A percentile compares a stretch with the other conserved stretches of the same genome.
These are phyloP conservation scores for Hanseniaspora mollemarum DNA, from an alignment of 805 yeast genomes.

Conservation along the genomic window DNA sequence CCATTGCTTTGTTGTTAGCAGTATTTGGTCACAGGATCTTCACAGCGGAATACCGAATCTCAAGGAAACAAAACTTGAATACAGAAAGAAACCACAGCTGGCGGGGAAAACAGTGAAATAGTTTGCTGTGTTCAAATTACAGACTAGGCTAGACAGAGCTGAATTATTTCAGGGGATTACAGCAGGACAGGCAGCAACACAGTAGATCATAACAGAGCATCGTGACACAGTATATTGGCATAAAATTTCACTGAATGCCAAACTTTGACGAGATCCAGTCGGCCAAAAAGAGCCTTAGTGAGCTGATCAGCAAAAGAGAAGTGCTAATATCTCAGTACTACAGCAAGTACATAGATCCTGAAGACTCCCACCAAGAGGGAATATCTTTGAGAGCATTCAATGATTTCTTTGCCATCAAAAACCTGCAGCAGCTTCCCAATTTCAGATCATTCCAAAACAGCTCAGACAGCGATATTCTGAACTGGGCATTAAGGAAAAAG, in stretches of 20 bases:
- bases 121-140: too few species aligned
- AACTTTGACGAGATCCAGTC: constrained; percentile 11
- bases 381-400: constrained; percentile 8
- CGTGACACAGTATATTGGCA: too few species aligned
- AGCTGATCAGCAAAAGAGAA: constrained; percentile 5
- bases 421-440: constrained; percentile 14
- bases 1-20: too few species aligned
- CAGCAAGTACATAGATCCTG: background rate
- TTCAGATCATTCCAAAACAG: constrained; percentile 13
- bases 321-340: background rate
- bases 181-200: too few species aligned
- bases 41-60: too few species aligned
- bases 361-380: background rate
- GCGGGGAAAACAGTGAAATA: too few species aligned
- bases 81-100: too few species aligned
- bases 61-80: too few species aligned
- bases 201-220: too few species aligned
- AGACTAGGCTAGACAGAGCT: too few species aligned
- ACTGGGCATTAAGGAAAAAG: constrained; percentile 5
- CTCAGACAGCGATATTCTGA: constrained; percentile 9
- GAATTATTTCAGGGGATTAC: too few species aligned
- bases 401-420: constrained; percentile 6
- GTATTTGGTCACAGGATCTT: too few species aligned
- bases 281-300: constrained; percentile 9
- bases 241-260: background rate